phyloP scores from a whole-genome alignment of 1,284 basidiomycete species.

The Heterobasidion irregulare region DNA sequence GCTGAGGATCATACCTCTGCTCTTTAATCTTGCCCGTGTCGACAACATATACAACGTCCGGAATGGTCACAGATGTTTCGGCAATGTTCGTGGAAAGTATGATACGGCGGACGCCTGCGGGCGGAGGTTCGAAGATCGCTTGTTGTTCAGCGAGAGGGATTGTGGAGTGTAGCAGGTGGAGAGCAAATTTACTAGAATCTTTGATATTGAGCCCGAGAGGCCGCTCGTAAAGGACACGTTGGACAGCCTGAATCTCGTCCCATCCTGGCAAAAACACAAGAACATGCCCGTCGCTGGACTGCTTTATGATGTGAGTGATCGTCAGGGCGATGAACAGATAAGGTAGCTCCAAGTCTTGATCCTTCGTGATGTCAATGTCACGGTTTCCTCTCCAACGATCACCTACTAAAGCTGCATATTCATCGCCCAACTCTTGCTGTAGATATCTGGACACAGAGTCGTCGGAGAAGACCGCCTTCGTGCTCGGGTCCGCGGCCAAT shows the following conservation, averaged over 20 bases:
- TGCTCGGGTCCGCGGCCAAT: slow-evolving; percentile 32
- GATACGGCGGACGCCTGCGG: slow-evolving; percentile 72
- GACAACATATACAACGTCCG: slow-evolving; percentile 93
- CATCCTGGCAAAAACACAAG: slow-evolving; percentile 89
- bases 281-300: slow-evolving; percentile 81
- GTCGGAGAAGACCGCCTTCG: slow-evolving; percentile 67
- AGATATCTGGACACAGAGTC: slow-evolving; percentile 77
- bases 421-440: slow-evolving; percentile 56
- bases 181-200: slow-evolving; percentile 51
- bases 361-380: slow-evolving; percentile 14
- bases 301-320: slow-evolving; percentile 71
- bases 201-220: slow-evolving; percentile 57
- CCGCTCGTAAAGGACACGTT: slow-evolving; percentile 54
- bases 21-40: slow-evolving; percentile 90
- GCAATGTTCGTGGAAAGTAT: slow-evolving; percentile 96
- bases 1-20: slow-evolving; percentile 86
- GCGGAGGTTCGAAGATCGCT: slow-evolving; percentile 80
- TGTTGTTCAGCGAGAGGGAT: slow-evolving; percentile 90
- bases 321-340: slow-evolving; percentile 78
- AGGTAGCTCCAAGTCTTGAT: slow-evolving; percentile 79
- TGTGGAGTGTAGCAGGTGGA: slow-evolving; percentile 90
- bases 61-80: slow-evolving; percentile 94
- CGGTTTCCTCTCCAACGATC: not conserved
- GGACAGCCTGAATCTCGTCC: slow-evolving; percentile 87
- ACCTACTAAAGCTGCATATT: slow-evolving; percentile 5